Conservation (phyloP, 768 basidiomycete genomes). For the Ramaria rubella region DNA sequence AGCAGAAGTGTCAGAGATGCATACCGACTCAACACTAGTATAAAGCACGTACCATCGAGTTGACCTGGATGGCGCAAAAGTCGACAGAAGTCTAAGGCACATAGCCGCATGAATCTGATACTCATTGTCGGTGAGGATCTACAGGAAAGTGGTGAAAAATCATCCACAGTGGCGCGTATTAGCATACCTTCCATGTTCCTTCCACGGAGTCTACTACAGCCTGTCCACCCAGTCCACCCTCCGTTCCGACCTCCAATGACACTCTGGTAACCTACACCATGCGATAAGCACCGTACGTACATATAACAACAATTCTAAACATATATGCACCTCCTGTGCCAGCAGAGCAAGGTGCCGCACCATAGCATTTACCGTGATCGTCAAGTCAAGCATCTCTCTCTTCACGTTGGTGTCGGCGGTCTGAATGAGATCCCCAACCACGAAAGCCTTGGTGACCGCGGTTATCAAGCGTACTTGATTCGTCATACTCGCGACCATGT, state of each 20-base stretch:
- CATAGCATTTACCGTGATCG: constrained; percentile 77
- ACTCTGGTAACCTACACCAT: constrained; percentile 71
- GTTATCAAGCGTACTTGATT: constrained; percentile 89
- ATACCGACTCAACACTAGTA: not conserved
- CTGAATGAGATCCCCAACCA: constrained; percentile 77
- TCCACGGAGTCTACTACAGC: constrained; percentile 85
- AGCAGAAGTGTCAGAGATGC: not conserved
- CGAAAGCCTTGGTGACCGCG: constrained; percentile 72
- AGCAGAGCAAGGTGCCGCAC: constrained; percentile 64
- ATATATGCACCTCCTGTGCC: constrained; percentile 46
- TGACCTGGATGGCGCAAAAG: constrained; percentile 7
- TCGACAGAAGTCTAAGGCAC: not conserved
- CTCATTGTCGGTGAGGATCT: constrained; percentile 71
- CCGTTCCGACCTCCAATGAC: constrained; percentile 87
- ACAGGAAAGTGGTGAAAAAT: not conserved
- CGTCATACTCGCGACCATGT: constrained; percentile 82
- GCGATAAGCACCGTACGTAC: not conserved
- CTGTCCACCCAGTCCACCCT: constrained; percentile 91
- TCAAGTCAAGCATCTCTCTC: constrained; percentile 87
- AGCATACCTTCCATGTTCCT: constrained; percentile 83
- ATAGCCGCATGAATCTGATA: constrained; percentile 30
- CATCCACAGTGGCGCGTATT: constrained; percentile 18
- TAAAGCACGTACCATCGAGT: constrained; percentile 10
- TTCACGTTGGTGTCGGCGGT: constrained; percentile 88
- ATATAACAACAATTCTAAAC: not conserved